Evolutionary conservation across 139 green algal species (phyloP), one percentile per base, ranked within the genome.

Genomic region (Dunaliella sp.): DNA sequence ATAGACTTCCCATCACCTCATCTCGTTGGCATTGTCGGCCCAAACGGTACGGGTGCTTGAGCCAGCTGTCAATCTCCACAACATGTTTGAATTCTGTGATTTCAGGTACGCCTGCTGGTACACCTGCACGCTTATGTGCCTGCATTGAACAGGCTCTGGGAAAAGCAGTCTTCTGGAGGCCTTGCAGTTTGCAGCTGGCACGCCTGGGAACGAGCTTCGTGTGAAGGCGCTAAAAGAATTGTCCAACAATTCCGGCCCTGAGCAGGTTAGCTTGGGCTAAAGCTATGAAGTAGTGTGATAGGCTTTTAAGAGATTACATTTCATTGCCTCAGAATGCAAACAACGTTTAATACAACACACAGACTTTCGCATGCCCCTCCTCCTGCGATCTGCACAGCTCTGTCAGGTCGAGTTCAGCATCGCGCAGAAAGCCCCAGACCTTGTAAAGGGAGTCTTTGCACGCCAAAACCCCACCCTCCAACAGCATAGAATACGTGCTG

Each of bases 131-230:
- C n/a, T n/a, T n/a, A n/a, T n/a, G n/a, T n/a, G 48, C 48, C 48
- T 65, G 48, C 48, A 16, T 65, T 65, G 48, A 26, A 65, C 48
- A 65, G 48, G 48, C 35, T 87, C 84, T 31, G 91, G 91, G 84
- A 94, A 94, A 85, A 91, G 85, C 48, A 90, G 87, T 2, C 87
- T 94, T 30, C 82, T 94, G 35, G 91, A 94, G 35, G 90, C 89
- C 1, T 26, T 93, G 0, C 85, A 85, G 30, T 93, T 92, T 33
- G 90, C 90, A 7, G 65, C 74, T 1, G 88, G 85, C 35, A 82
- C 58, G 38, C 36, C 78, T 0, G 78, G 78, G n/a, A 24, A 16
- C 2, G 74, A 58, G 37, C 77, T 89, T 59, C 65, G 87, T 0
- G 83, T 59, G 25, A 59, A 83, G 3, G 36, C 73, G 59, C 78